phyloP scores from a whole-genome alignment of 352 stramenopile genomes.

The Phytophthora pinifolia region DNA sequence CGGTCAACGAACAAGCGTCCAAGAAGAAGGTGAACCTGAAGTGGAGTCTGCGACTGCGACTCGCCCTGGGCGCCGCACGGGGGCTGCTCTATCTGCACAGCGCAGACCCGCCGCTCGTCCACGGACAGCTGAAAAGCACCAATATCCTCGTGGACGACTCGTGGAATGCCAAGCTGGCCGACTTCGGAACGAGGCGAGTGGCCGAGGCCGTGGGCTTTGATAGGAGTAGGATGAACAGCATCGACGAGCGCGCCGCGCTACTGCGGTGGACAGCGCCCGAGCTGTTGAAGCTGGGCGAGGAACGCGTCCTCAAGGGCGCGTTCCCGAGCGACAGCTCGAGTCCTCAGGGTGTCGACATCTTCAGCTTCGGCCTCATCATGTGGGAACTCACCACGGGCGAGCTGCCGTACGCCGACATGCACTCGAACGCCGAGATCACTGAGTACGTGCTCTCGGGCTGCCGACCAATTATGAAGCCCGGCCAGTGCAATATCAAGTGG shows the following conservation, averaged over 20 bases:
- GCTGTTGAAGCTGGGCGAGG: slow-evolving; percentile 76
- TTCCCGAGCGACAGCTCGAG: slow-evolving; percentile 46
- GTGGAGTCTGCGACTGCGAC: slow-evolving; percentile 77
- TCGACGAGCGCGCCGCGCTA: slow-evolving; percentile 56
- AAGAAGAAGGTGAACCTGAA: slow-evolving; percentile 73
- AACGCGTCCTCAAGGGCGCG: slow-evolving; percentile 63
- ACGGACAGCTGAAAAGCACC: slow-evolving; percentile 86
- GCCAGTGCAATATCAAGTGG: slow-evolving; percentile 83
- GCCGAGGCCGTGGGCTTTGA: slow-evolving; percentile 79
- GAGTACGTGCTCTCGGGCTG: slow-evolving; percentile 75
- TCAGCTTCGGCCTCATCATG: slow-evolving; percentile 88
- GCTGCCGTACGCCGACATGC: slow-evolving; percentile 68
- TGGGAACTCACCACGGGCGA: slow-evolving; percentile 88
- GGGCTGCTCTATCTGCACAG: slow-evolving; percentile 86
- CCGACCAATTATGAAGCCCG: slow-evolving; percentile 74
- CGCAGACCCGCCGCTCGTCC: slow-evolving; percentile 79
- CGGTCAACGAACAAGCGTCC: slow-evolving; percentile 19
- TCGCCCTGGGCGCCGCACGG: slow-evolving; percentile 76
- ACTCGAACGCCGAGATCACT: slow-evolving; percentile 71
- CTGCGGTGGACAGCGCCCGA: slow-evolving; percentile 81
- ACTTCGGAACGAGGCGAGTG: slow-evolving; percentile 83
- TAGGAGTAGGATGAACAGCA: slow-evolving; percentile 55
- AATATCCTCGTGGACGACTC: slow-evolving; percentile 90
- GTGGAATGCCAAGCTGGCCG: slow-evolving; percentile 88
- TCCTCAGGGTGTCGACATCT: slow-evolving; percentile 85